Evolutionary conservation across 1,284 basidiomycete genomes (phyloP).

Genomic region (Ustilago curta): DNA sequence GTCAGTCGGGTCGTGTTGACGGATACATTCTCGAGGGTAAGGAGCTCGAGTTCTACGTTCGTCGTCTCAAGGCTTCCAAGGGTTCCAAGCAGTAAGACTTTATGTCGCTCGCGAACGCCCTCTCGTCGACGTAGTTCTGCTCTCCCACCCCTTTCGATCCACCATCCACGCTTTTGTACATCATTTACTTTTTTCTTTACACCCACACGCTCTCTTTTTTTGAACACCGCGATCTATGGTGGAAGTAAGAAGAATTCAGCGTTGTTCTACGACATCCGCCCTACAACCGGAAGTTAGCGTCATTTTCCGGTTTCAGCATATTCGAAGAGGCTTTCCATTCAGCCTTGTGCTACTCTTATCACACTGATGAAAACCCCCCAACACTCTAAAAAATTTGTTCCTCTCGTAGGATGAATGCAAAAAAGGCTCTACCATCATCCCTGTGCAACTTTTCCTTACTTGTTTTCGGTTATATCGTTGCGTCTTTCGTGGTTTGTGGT

Average conservation of each 20-base stretch:
- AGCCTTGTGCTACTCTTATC: neutral
- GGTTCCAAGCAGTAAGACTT: conserved; percentile 61
- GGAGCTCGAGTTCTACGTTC: conserved; percentile 69
- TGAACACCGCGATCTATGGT: neutral
- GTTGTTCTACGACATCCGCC: no score
- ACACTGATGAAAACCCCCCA: neutral
- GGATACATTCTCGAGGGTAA: conserved; percentile 69
- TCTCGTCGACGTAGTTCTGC: neutral
- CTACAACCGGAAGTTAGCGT: no score
- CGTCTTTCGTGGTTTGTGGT: neutral
- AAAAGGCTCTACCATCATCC: no score
- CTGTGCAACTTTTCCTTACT: conserved; percentile 2
- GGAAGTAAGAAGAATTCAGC: no score
- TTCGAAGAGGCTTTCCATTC: no score
- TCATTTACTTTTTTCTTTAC: neutral
- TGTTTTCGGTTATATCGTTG: neutral
- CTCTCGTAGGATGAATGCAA: conserved; percentile 15
- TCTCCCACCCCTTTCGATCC: neutral
- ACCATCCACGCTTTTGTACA: neutral
- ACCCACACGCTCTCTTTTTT: neutral
- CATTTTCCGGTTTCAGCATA: no score
- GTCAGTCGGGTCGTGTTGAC: conserved; percentile 66
- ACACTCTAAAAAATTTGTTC: conserved; percentile 4
- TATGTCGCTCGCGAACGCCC: no score
- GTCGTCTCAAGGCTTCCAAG: conserved; percentile 64